A percentile compares a stretch with the other conserved stretches of the same genome.
phyloP scores from a whole-genome alignment of 1,139 yeast genomes.

The Yamadazyma atmosphaerica region DNA sequence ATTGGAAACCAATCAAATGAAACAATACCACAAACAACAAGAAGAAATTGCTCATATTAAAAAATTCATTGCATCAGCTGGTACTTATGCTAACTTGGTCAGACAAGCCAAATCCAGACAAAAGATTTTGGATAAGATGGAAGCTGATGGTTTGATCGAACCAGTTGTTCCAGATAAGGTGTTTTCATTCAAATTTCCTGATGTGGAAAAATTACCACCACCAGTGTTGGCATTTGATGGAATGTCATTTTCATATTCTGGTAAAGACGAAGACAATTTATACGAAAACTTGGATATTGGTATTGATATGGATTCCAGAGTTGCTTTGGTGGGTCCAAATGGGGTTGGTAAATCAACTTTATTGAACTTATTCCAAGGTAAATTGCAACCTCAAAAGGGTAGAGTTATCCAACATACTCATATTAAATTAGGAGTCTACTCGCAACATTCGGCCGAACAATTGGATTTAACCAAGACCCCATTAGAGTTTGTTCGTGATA shows the following conservation, averaged over 20 bases:
- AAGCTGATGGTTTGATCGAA: slow-evolving; percentile 96
- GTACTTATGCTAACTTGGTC: slow-evolving; percentile 99
- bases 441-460: slow-evolving; percentile 98
- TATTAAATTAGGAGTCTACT: slow-evolving; percentile 96
- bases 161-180: slow-evolving; percentile 92
- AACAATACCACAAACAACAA: slow-evolving; percentile 94
- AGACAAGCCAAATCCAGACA: slow-evolving; percentile 99
- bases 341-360: slow-evolving; percentile 99
- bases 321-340: slow-evolving; percentile 97
- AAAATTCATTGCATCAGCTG: slow-evolving; percentile 98
- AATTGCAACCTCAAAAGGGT: slow-evolving; percentile 83
- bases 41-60: slow-evolving; percentile 98
- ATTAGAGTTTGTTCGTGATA: slow-evolving; percentile 93
- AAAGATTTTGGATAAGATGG: slow-evolving; percentile 99
- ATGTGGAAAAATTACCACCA: slow-evolving; percentile 96
- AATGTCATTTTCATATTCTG: slow-evolving; percentile 89
- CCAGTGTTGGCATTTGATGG: slow-evolving; percentile 97
- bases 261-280: slow-evolving; percentile 81
- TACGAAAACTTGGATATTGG: slow-evolving; percentile 93
- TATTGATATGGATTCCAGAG: slow-evolving; percentile 99
- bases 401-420: slow-evolving; percentile 97
- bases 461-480: slow-evolving; percentile 94
- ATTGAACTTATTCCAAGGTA: slow-evolving; percentile 95
- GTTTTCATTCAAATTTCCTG: slow-evolving; percentile 91
- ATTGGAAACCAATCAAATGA: slow-evolving; percentile 96